Evolutionary conservation across 2,329 filamentous ascomycete genomes (phyloP), one percentile per base, ranked within the genome.

Genomic region (Xenosphaeropsis pyriputrescens): DNA sequence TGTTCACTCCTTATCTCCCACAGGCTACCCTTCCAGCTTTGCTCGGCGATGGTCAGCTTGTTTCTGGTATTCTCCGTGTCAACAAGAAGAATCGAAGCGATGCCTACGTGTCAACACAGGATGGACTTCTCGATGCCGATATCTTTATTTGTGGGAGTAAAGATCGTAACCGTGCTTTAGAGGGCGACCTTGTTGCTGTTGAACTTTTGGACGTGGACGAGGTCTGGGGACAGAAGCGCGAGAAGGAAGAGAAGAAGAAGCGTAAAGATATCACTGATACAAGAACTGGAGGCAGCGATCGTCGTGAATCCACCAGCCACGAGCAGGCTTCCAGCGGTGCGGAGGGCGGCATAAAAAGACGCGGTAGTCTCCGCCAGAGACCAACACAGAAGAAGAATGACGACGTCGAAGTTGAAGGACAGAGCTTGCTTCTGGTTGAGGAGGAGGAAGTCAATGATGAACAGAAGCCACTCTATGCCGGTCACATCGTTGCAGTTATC

Each of bases 221-320:
- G 56, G 91, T 98, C 2, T 98, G 91, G 91, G 76, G 81, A 17
- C 91, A 98, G 67, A 98, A 98, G 70, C 85, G 86, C 40, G 91
- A 98, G 60, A 98, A 98, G 60, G 91, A 98, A 63, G 91, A 98
- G 60, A 98, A 98, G 73, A 98, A 98, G 75, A 98, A 96, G 68
- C 84, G 91, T 59, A 98, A 98, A 69, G 91, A 98, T 54, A 93
- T 95, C 42, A 93, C 86, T 26, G 91, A 96, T 56, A 88, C 85
- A 41, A 79, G 89, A 46, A 75, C 75, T 37, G 79, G 79, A 47
- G 81, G 81, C 44, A 81, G 74, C 46, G 75, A 64, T 62, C 64
- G 55, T 56, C 53, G 53, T 22, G 54, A 57, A 33, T 72, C 81
- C 55, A 70, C 72, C 46, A 61, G 65, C 32, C 75, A 70, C 49